Base-by-base conservation (phyloP, 176 grass and related monocot species). In the Bothriochloa decipiens region DNA sequence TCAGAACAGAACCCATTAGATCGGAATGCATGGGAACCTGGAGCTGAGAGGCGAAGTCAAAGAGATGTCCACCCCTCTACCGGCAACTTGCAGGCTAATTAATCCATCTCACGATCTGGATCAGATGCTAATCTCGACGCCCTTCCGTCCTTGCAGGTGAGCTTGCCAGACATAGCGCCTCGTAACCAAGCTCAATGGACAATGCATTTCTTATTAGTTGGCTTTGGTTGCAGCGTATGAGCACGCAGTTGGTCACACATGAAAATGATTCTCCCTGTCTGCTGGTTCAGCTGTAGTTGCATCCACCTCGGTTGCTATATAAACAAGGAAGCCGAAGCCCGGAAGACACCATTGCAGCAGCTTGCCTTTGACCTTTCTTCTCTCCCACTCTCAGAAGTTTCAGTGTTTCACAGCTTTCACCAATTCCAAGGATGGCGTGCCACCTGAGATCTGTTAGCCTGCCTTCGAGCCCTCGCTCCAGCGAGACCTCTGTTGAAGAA, bases 381-480 rank as follows among this genome's bases (percentile, higher is more conserved):
- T 45, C 40, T 52, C 27, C 37, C 57, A 74, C 6, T 11, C 32
- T 28, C 18, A 73, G 71, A 50, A 75, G 28, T 32, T 53, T 47
- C 28, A 6, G 28, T 55, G 28, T 32, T 33, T 73, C 17, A 6
- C 26, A 74, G 15, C 72, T 52, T 52, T 53, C 14, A 53, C 52
- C 8, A 6, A 18, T 18, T 25, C 25, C 6, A 33, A 74, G 17
- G n/a, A 83, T 83, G 81, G 70, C 70, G 10, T 64, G 3, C 70
- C 55, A 47, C 62, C 62, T 76, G 13, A 75, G 82, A 76, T 81
- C 77, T 14, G 39, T 15, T 7, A 88, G 87, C 3, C 0, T 84
- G 37, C 87, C 87, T 33, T 88, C 81, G 0, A 84, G 75, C 13
- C 60, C 75, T 35, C 27, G 10, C 68, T 68, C 75, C 12, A 33